phyloP scores from a whole-genome alignment of 768 basidiomycete species.

The Thelephora aurantiotincta region DNA sequence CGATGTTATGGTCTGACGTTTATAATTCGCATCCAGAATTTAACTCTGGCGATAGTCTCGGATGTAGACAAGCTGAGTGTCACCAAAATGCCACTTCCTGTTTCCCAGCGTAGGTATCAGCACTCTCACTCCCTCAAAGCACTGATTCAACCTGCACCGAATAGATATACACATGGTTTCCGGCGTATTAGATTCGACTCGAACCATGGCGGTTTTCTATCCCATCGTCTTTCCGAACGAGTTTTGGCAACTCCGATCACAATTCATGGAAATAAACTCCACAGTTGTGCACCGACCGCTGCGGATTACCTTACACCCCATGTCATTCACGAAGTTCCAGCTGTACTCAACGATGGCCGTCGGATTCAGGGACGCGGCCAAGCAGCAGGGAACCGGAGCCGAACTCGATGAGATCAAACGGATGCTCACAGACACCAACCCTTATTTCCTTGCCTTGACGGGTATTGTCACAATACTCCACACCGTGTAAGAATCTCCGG shows the following conservation, averaged over 20 bases:
- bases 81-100: constrained; percentile 38
- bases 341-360: constrained; percentile 73
- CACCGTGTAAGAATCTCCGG: constrained; percentile 36
- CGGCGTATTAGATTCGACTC: constrained; percentile 45
- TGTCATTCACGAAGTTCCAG: constrained; percentile 81
- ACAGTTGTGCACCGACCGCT: constrained; percentile 71
- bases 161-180: constrained; percentile 54
- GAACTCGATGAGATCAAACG: constrained; percentile 94
- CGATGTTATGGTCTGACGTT: neutral
- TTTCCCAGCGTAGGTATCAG: constrained; percentile 42
- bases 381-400: constrained; percentile 46
- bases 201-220: constrained; percentile 59
- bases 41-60: constrained; percentile 78
- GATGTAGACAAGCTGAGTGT: constrained; percentile 45
- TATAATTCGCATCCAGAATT: constrained; percentile 35
- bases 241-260: constrained; percentile 82
- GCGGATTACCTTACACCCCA: constrained; percentile 71
- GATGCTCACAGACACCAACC: constrained; percentile 82
- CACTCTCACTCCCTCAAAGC: neutral
- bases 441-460: constrained; percentile 78
- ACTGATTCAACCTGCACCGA: constrained; percentile 8
- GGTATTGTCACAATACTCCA: constrained; percentile 80
- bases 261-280: constrained; percentile 75
- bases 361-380: constrained; percentile 78
- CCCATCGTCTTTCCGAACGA: constrained; percentile 90